Evolutionary conservation across 1,284 basidiomycete genomes (phyloP), one percentile per base, ranked within the genome.

Genomic region (Tylopilus sp.): DNA sequence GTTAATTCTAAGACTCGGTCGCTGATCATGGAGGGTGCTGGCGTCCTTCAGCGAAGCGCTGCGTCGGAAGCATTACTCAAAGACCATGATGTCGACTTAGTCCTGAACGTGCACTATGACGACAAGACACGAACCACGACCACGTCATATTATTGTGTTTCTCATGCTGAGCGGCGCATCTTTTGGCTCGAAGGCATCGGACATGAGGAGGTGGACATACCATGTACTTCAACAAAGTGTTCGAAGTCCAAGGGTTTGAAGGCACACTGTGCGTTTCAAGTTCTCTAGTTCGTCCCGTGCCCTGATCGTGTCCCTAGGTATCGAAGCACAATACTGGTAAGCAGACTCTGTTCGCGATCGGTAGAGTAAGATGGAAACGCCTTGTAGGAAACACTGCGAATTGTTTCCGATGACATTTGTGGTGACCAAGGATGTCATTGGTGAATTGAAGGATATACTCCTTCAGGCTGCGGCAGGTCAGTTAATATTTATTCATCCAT

Each of bases 291-390:
- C 29, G 4, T 55, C 3, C 38, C 47, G 5, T 29, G 6, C 29
- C 1, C 63, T 69, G 24, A 77, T 56, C 29, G 33, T 59, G 18
- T 36, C 12, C 7, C 32, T 29, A 76, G 75, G 78, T 64, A 59
- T 72, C 53, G 72, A 75, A 54, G 74, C 72, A 6, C 75, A 77
- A 41, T 77, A 77, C 56, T 77, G 75, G 75, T 79, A 53, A 65
- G 77, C 26, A 4, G 15, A 5, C 3, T 24, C 10, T 16, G 38
- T 19, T n/a, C 4, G 9, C n/a, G 15, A 33, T 36, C 6, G 32
- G 22, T 10, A 22, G 9, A 2, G 7, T 29, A 19, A 57, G 47
- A 58, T 57, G 24, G 22, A 61, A 10, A 3, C 26, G 19, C 8
- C n/a, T 33, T 44, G 36, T 54, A 77, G 75, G 75, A 73, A 60